Evolutionary conservation across 768 basidiomycete species (phyloP), one percentile per base, ranked within the genome.

Genomic region (Lactifluus volemus): DNA sequence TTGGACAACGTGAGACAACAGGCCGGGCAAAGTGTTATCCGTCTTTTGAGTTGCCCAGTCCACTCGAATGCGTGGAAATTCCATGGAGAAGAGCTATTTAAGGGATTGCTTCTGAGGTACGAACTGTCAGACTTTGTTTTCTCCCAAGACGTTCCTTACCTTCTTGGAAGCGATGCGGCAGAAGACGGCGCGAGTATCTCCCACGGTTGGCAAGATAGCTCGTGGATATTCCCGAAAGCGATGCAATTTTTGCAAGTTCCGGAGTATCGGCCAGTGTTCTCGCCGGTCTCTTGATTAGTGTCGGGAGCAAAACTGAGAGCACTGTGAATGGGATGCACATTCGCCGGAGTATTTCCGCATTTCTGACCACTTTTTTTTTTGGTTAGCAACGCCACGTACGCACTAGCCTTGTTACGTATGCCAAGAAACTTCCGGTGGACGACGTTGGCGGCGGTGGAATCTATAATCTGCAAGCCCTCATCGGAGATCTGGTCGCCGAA

Each of bases 1-100:
- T 79, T 98, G 17, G 94, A 97, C 70, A 92, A 88, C 68, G 90
- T 98, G 52, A 81, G 96, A 49, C 88, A 87, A 60, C 84, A 82
- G 53, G 89, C 91, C 9, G 92, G 92, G 1, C 75, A 77, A 63
- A 78, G 81, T 64, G 76, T 93, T 63, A 48, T 77, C 56, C 71
- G 71, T 59, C 71, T 93, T 32, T 67, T 91, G 50, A 67, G 70
- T 25, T 70, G 81, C 32, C 72, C 77, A 8, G 71, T 75, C 12
- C 85, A 75, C 55, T 68, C 75, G 32, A 71, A 75, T 52, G 68
- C 66, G 41, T 88, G 88, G 88, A 71, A 71, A 53, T 72, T 89
- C 38, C 77, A 78, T 49, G 79, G 78, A 17, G 69, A 73, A 50
- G 63, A 69, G 30, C 63, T 85, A 39, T 70, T 90, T 67, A 71